phyloP scores from a whole-genome alignment of 345 rosid genomes.

The Melaleuca alternifolia region DNA sequence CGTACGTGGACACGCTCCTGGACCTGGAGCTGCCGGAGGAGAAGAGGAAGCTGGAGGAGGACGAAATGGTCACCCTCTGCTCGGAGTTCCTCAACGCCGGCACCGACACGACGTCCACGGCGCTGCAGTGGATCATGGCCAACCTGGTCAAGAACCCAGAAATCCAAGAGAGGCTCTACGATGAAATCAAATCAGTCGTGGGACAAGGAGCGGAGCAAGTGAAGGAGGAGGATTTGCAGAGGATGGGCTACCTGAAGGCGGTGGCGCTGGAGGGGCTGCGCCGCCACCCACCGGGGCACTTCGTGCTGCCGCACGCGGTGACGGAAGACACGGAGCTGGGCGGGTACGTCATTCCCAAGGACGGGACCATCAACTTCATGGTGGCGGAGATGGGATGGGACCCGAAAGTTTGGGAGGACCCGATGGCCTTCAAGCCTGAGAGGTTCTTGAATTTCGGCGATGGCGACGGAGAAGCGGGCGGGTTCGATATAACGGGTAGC shows the following conservation, averaged over 20 bases:
- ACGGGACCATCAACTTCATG: neutral
- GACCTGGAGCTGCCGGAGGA: neutral
- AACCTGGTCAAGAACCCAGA: slow-evolving; percentile 4
- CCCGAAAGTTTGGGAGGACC: neutral
- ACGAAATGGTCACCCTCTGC: neutral
- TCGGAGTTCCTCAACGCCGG: slow-evolving; percentile 2
- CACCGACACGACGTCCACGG: slow-evolving; percentile 1
- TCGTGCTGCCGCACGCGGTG: neutral
- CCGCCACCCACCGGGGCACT: neutral
- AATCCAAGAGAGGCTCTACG: neutral
- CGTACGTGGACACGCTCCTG: neutral
- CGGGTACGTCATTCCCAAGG: neutral
- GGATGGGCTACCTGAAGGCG: neutral
- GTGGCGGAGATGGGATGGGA: slow-evolving; percentile 3
- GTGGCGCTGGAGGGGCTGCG: neutral
- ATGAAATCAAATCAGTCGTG: neutral
- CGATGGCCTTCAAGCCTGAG: neutral
- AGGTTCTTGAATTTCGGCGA: neutral
- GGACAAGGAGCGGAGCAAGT: neutral
- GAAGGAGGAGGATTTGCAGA: neutral
- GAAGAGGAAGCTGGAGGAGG: neutral
- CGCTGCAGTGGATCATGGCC: slow-evolving; percentile 11
- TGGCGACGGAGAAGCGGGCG: neutral
- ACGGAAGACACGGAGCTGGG: neutral
- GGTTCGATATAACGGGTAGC: neutral